Conservation (phyloP, 805 yeast species). For the Wickerhamiella azymoides region DNA sequence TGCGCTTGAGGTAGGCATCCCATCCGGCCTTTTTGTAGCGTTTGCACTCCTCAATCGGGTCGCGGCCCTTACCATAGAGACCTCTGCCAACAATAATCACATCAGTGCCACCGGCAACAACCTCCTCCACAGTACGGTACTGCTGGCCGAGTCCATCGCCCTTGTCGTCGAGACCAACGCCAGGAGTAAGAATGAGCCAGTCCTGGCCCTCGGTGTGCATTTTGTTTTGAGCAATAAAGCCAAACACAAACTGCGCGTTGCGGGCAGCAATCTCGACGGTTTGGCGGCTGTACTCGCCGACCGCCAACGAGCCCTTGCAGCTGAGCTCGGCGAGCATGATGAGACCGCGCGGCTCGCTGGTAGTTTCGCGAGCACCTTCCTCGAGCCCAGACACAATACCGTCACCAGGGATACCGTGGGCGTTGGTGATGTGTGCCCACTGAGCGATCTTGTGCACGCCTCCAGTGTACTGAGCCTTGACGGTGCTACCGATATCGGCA, state of each 20-base stretch:
- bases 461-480: constrained; percentile 80
- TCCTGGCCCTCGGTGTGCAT: constrained; percentile 74
- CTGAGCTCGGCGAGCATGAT: constrained; percentile 93
- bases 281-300: constrained; percentile 75
- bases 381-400: constrained; percentile 84
- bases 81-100: constrained; percentile 98
- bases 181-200: constrained; percentile 96
- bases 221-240: constrained; percentile 85
- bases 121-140: constrained; percentile 83
- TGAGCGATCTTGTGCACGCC: constrained; percentile 80
- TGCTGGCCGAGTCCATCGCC: constrained; percentile 96
- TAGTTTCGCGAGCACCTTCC: constrained; percentile 55
- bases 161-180: constrained; percentile 93
- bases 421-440: constrained; percentile 97
- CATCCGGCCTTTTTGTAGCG: constrained; percentile 91
- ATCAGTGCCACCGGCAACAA: constrained; percentile 75
- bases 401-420: constrained; percentile 93
- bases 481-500: constrained; percentile 97
- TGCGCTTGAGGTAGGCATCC: constrained; percentile 48
- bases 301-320: constrained; percentile 84
- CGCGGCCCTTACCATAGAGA: constrained; percentile 84
- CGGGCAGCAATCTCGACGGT: constrained; percentile 83
- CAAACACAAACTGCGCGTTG: constrained; percentile 84
- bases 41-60: constrained; percentile 73
- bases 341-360: constrained; percentile 60